These are phyloP conservation scores for Phalaenopsis aphrodite DNA, from an alignment of 106 monocot species.

Conservation along the genomic window DNA sequence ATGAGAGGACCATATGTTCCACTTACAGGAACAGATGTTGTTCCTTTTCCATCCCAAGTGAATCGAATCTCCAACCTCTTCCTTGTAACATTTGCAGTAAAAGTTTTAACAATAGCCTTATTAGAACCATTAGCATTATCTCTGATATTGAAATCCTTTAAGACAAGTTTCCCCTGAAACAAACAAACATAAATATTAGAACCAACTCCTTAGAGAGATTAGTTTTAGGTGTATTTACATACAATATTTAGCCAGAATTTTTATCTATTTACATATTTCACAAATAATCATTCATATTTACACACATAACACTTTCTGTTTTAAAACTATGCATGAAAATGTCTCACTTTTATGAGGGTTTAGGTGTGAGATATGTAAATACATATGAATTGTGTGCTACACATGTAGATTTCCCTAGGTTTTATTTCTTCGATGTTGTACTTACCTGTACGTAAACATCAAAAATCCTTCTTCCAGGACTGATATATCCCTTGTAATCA, in stretches of 20 bases:
- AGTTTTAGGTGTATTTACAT: background rate
- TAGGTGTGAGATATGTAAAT: too few relatives aligned
- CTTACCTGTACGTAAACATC: conserved; percentile 79
- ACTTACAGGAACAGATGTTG: conserved; percentile 59
- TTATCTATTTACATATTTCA: too few relatives aligned
- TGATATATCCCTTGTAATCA: conserved; percentile 39
- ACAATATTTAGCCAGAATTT: background rate
- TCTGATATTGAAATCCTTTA: conserved; percentile 66
- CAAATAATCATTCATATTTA: too few relatives aligned
- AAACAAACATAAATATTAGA: conserved; percentile 1
- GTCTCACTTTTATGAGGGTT: too few relatives aligned
- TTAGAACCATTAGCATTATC: conserved; percentile 45
- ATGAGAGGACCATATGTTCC: conserved; percentile 76
- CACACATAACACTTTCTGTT: too few relatives aligned
- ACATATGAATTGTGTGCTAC: too few relatives aligned
- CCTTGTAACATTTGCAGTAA: conserved; percentile 31
- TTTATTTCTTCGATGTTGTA: background rate
- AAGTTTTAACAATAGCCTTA: conserved; percentile 39
- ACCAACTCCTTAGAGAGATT: background rate
- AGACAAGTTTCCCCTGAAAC: conserved; percentile 51
- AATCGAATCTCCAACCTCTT: conserved; percentile 58
- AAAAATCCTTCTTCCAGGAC: conserved; percentile 58
- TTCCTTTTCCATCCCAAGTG: conserved; percentile 75
- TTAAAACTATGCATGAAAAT: too few relatives aligned
- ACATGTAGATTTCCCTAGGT: too few relatives aligned